Base-by-base conservation (phyloP, 2,329 filamentous ascomycete species). In the Trichoderma semiorbis region DNA sequence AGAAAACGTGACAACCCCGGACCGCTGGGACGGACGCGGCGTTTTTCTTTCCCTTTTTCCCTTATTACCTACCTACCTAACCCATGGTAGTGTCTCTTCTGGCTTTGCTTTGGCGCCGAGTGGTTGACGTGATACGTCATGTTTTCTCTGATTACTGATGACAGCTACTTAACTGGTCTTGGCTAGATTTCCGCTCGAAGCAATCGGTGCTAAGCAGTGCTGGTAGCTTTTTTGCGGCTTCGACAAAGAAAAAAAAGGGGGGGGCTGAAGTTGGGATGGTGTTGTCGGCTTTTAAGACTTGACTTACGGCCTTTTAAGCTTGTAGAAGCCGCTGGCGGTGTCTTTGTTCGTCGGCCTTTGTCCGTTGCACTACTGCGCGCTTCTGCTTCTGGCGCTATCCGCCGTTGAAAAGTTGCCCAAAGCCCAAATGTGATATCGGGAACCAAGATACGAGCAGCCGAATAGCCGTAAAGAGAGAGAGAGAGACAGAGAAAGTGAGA, bases 141-240 rank as follows among this genome's bases (percentile, higher is more conserved):
- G 12, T n/a, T 66, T 24, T 18, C 18, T 39, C 7, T 55, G 28
- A n/a, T 36, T 62, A 16, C 39, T 28, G 30, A 47, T 69, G 66
- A 69, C 66, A 61, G 28, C 14, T n/a, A 36, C 24, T 69, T 61
- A 36, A 28, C 66, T 62, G 28, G 57, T 69, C 28, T 69, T 69
- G 57, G 66, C 47, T 50, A 67, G 39, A 36, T 36, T n/a, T 57
- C 55, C 65, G 65, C 36, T 36, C 7, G 6, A 61, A 14, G 34
- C 7, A 60, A 43, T 26, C 43, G 36, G 36, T 32, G 55, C 66
- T 69, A 69, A 61, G 50, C 24, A 18, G 55, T 12, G 16, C 16
- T 39, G 36, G 36, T 47, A 47, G 39, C 55, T 50, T 47, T 39
- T n/a, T 39, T n/a, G 36, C 66, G 66, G 66, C 26, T 18, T 30